Evolutionary conservation across 352 stramenopile species (phyloP), one percentile per base, ranked within the genome.

Genomic region (Phytophthora megakarya): DNA sequence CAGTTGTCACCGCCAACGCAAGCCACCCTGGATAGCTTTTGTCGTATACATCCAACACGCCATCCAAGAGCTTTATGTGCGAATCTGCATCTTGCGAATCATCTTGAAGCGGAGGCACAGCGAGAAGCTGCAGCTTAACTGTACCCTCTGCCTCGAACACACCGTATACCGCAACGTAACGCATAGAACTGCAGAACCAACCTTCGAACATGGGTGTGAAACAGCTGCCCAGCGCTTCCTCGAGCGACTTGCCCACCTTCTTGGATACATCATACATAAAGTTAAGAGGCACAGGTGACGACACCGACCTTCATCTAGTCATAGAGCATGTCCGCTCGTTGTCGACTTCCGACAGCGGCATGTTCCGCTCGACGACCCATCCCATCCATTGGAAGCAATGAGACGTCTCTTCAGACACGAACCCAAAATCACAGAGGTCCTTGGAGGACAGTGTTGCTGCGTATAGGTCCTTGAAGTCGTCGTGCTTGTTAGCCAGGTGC

Each of bases 41-140:
- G 46, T 37, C 12, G 46, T 68, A 72, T 0, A 61, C 51, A 23
- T 26, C 28, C 3, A 67, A 40, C 13, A 72, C 40, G 16, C 22
- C 23, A n/a, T 56, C 33, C 0, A 72, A 26, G 9, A 49, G 11
- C 35, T 57, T 37, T 0, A 54, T 49, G 32, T 68, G 65, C 21
- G 46, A 7, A n/a, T n/a, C n/a, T n/a, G n/a, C n/a, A n/a, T n/a
- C n/a, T n/a, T n/a, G n/a, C n/a, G n/a, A n/a, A n/a, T n/a, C n/a
- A n/a, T n/a, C n/a, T n/a, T n/a, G n/a, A n/a, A n/a, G n/a, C n/a
- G n/a, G n/a, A n/a, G n/a, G n/a, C n/a, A n/a, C n/a, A n/a, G n/a
- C n/a, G n/a, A n/a, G n/a, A n/a, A n/a, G n/a, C n/a, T n/a, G n/a
- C 1, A 35, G 18, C n/a, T n/a, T n/a, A n/a, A n/a, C n/a, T 0